Evolutionary conservation across 2,329 filamentous ascomycete species (phyloP), one percentile per base, ranked within the genome.

Genomic region (Cladophialophora exuberans): DNA sequence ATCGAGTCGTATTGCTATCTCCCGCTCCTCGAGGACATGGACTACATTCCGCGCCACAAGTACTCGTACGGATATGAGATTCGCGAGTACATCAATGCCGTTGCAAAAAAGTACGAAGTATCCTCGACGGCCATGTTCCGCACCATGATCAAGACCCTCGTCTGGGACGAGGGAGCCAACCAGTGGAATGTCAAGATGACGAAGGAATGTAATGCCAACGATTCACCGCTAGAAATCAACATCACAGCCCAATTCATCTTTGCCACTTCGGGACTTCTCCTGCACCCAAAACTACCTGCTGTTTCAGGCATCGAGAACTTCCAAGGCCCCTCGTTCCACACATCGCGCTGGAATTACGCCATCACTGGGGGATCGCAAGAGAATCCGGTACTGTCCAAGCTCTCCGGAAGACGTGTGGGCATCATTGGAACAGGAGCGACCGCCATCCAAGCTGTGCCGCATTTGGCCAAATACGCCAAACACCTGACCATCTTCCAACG

Each of bases 1-100:
- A 69, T 83, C 1, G 83, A 86, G 67, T 38, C 30, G 22, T 52
- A 52, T 22, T 41, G 56, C 26, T 51, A 51, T 43, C 36, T 51
- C 17, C 48, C 48, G 1, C 20, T 51, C 3, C 42, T 52, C 6
- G 56, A 59, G 31, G 56, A 59, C 42, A 35, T 53, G 33, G 30
- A 56, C 35, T 59, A 59, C 44, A 76, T 84, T 65, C 83, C 83
- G 0, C 78, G 70, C 17, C 71, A 79, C 45, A 73, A 73, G 44
- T 80, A 78, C 54, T 26, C 52, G 6, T 53, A 49, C 28, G 57
- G 45, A 9, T 33, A 54, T 6, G 79, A 81, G 61, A 62, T 83
- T 15, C 72, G 76, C 1, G 65, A 70, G 18, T 74, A 84, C 63
- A 70, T 74, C 1, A 66, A 78, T 18, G 20, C 17, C 3, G 20